A percentile compares a stretch with the other conserved stretches of the same genome.
Conservation (phyloP, 108 stramenopile genomes). For the Nitzschia putrida region DNA sequence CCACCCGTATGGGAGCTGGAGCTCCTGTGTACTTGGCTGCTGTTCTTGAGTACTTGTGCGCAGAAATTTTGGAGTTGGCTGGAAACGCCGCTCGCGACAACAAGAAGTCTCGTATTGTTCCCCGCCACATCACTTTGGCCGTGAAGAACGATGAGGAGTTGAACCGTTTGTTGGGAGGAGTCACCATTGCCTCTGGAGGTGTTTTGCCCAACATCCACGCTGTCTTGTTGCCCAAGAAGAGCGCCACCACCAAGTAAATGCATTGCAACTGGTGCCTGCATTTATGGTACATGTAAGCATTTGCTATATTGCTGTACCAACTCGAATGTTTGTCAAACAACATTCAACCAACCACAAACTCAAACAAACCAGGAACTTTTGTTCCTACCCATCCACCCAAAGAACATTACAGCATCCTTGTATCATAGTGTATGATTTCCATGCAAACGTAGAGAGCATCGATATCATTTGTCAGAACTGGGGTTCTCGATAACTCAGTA, state of each 20-base stretch:
- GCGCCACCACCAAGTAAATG: conserved; percentile 52
- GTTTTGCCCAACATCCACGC: conserved; percentile 97
- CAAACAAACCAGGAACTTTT: conserved; percentile 30
- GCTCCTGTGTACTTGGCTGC: conserved; percentile 97
- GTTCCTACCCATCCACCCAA: conserved; percentile 24
- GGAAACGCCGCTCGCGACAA: conserved; percentile 97
- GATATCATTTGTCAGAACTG: too few relatives aligned
- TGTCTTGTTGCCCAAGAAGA: conserved; percentile 91
- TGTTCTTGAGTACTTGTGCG: conserved; percentile 93
- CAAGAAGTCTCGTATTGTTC: conserved; percentile 94
- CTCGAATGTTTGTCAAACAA: too few relatives aligned
- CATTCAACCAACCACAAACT: not conserved
- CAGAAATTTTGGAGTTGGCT: conserved; percentile 94
- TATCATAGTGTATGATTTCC: too few relatives aligned
- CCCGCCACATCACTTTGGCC: conserved; percentile 94
- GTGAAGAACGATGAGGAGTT: conserved; percentile 94
- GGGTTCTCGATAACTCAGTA: too few relatives aligned
- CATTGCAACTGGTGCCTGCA: conserved; percentile 53
- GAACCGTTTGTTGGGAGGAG: conserved; percentile 89
- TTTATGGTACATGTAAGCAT: too few relatives aligned
- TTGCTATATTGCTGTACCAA: too few relatives aligned
- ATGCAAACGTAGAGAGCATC: too few relatives aligned
- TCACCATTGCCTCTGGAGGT: conserved; percentile 96
- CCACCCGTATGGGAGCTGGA: conserved; percentile 92
- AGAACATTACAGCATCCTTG: not conserved